Evolutionary conservation across 352 stramenopile species (phyloP).

Genomic region (Phytophthora cryptogea): DNA sequence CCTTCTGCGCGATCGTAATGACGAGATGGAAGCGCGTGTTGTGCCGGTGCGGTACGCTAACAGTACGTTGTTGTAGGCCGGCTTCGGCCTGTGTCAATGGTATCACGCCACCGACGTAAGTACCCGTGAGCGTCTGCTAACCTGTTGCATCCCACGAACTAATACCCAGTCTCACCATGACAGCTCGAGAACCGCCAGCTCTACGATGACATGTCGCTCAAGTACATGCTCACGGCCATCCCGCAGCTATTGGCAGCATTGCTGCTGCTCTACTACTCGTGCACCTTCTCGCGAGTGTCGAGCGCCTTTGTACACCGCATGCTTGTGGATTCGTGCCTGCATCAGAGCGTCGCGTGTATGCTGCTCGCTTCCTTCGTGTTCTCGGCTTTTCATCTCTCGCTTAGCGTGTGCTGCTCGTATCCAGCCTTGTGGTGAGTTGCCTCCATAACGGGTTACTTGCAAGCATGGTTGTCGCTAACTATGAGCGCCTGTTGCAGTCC

Average conservation of each 20-base stretch:
- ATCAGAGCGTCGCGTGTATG: conserved; percentile 45
- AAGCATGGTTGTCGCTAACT: neutral
- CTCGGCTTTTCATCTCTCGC: conserved; percentile 45
- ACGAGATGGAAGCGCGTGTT: too few species aligned
- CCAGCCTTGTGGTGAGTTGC: conserved; percentile 48
- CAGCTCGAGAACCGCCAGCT: conserved; percentile 45
- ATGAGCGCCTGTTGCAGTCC: conserved; percentile 31
- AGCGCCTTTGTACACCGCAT: conserved; percentile 58
- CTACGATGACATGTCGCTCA: conserved; percentile 53
- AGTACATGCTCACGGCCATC: conserved; percentile 54
- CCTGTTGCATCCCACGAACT: neutral
- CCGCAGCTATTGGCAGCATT: conserved; percentile 49
- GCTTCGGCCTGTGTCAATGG: conserved; percentile 56
- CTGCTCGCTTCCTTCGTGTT: conserved; percentile 50
- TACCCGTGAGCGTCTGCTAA: neutral
- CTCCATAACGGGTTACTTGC: neutral
- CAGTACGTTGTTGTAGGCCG: conserved; percentile 38
- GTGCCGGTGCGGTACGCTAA: too few species aligned
- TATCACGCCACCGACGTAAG: conserved; percentile 55
- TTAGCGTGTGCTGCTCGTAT: conserved; percentile 62
- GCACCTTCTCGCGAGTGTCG: conserved; percentile 46
- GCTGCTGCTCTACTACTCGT: conserved; percentile 67
- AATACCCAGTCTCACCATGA: neutral
- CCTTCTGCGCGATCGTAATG: conserved; percentile 28
- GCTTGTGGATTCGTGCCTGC: conserved; percentile 58